These are phyloP conservation scores for Colletotrichum plurivorum DNA, from an alignment of 2,329 filamentous ascomycete genomes.

Conservation along the genomic window DNA sequence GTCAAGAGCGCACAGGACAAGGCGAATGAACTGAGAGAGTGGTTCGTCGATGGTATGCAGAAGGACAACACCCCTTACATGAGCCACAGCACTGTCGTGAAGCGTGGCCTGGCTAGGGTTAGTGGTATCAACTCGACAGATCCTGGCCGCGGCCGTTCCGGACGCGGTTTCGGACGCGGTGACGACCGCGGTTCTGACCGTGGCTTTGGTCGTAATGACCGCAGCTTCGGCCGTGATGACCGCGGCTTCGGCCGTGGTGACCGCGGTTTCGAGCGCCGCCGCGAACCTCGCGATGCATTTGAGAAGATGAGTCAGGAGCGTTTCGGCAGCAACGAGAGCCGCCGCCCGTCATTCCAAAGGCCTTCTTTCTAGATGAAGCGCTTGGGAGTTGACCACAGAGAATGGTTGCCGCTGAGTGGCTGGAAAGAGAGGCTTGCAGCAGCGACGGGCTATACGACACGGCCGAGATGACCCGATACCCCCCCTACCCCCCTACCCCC, in stretches of 20 bases:
- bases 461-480: constrained; percentile 23
- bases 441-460: constrained; percentile 2
- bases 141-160: constrained; percentile 15
- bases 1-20: constrained; percentile 50
- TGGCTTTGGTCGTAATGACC: constrained; percentile 29
- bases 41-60: constrained; percentile 66
- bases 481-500: not conserved
- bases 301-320: constrained; percentile 25
- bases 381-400: too few relatives aligned
- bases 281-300: constrained; percentile 32
- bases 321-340: constrained; percentile 21
- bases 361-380: constrained; percentile 19
- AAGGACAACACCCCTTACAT: constrained; percentile 52
- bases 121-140: constrained; percentile 49
- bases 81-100: constrained; percentile 41
- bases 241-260: constrained; percentile 26
- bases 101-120: constrained; percentile 49
- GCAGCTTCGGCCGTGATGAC: constrained; percentile 30
- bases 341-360: not conserved
- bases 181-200: constrained; percentile 30
- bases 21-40: constrained; percentile 67
- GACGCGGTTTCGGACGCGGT: constrained; percentile 35
- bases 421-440: not conserved
- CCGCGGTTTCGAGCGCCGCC: constrained; percentile 13
- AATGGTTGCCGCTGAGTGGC: not conserved